Evolutionary conservation across 768 basidiomycete species (phyloP).

Genomic region (Collybia sordida): DNA sequence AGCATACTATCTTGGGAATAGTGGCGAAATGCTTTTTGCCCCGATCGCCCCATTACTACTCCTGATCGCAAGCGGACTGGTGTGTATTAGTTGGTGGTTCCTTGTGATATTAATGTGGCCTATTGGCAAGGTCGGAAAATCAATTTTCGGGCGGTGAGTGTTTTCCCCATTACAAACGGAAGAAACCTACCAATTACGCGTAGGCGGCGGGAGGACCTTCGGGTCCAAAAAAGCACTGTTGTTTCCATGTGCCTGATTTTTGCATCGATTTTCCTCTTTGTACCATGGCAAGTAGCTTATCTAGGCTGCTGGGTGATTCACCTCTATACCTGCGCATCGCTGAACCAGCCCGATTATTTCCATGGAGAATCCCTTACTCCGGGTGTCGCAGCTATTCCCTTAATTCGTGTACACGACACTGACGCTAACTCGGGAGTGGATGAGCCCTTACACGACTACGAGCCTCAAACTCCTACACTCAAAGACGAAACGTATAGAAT

Average conservation of each 20-base stretch:
- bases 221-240: conserved; percentile 47
- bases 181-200: not conserved
- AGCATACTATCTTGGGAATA: conserved; percentile 59
- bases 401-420: conserved; percentile 13
- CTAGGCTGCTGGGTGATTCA: conserved; percentile 84
- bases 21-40: conserved; percentile 46
- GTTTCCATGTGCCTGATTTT: conserved; percentile 63
- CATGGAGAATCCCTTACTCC: conserved; percentile 9
- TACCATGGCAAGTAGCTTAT: conserved; percentile 94
- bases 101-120: conserved; percentile 49
- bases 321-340: conserved; percentile 58
- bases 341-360: conserved; percentile 17
- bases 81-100: conserved; percentile 58
- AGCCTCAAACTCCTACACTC: conserved; percentile 5
- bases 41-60: conserved; percentile 57
- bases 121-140: conserved; percentile 29
- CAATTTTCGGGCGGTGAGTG: conserved; percentile 36
- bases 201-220: conserved; percentile 26
- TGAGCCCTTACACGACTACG: conserved; percentile 10
- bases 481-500: conserved; percentile 5
- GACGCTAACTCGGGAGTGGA: conserved; percentile 14
- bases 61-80: conserved; percentile 63
- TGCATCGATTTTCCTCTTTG: conserved; percentile 63
- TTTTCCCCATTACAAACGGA: not conserved
- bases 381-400: conserved; percentile 19